phyloP scores from a whole-genome alignment of 441 rosid genomes.

The Breynia disticha region DNA sequence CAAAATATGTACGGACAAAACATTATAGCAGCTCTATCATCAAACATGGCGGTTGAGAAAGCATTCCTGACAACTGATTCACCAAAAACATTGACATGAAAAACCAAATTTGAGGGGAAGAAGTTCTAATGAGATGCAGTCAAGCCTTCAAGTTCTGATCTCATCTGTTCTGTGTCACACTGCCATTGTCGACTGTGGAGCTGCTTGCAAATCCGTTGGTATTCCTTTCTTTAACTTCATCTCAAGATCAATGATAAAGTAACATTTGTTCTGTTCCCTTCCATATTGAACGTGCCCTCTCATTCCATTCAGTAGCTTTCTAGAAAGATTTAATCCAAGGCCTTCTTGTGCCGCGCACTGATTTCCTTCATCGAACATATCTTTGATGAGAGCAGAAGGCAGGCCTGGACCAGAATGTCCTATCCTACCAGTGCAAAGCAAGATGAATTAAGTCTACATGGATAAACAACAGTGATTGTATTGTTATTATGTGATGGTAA shows the following conservation, averaged over 20 bases:
- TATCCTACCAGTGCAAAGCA: slow-evolving; percentile 37
- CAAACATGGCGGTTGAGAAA: too few relatives aligned
- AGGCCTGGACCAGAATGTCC: slow-evolving; percentile 68
- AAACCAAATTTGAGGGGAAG: too few relatives aligned
- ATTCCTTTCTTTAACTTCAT: slow-evolving; percentile 28
- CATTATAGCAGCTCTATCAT: too few relatives aligned
- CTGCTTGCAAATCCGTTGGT: slow-evolving; percentile 16
- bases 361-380: slow-evolving; percentile 43
- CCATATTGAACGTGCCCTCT: slow-evolving; percentile 52
- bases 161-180: not conserved
- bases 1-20: too few relatives aligned
- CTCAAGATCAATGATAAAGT: slow-evolving; percentile 52
- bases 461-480: not conserved
- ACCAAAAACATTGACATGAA: too few relatives aligned
- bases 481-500: not conserved
- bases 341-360: slow-evolving; percentile 58
- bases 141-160: too few relatives aligned
- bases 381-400: slow-evolving; percentile 46
- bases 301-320: slow-evolving; percentile 55
- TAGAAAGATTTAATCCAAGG: slow-evolving; percentile 46
- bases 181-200: not conserved
- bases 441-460: not conserved
- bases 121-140: too few relatives aligned
- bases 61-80: too few relatives aligned
- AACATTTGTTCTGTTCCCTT: slow-evolving; percentile 47